phyloP scores from a whole-genome alignment of 768 basidiomycete genomes.

The Tylopilus plumbeoviolaceoides region DNA sequence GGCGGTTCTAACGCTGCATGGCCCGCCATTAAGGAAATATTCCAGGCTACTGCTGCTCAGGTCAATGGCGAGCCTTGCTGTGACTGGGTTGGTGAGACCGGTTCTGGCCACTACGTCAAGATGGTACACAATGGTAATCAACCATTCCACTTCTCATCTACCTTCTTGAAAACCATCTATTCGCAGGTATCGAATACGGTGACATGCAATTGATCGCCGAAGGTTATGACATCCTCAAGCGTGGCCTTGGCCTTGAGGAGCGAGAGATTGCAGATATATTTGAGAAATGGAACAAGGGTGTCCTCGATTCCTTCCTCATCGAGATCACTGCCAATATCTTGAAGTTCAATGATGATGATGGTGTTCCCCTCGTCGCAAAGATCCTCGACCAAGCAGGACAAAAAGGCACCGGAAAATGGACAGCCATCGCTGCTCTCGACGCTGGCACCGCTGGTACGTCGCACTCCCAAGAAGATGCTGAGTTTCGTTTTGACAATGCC shows the following conservation, averaged over 20 bases:
- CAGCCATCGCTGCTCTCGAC: slow-evolving; percentile 94
- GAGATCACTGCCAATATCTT: slow-evolving; percentile 98
- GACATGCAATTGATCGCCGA: slow-evolving; percentile 99
- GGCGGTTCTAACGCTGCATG: slow-evolving; percentile 93
- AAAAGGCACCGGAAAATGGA: slow-evolving; percentile 99
- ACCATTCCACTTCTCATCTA: not conserved
- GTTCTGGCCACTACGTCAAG: slow-evolving; percentile 98
- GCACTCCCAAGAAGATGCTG: slow-evolving; percentile 4
- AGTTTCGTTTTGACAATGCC: slow-evolving; percentile 6
- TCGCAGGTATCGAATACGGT: slow-evolving; percentile 93
- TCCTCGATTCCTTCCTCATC: slow-evolving; percentile 99
- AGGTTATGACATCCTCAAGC: slow-evolving; percentile 97
- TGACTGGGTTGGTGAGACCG: slow-evolving; percentile 98
- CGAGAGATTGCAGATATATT: slow-evolving; percentile 95
- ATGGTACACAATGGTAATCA: slow-evolving; percentile 93
- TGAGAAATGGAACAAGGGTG: slow-evolving; percentile 94
- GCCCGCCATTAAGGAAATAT: slow-evolving; percentile 96
- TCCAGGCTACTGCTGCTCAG: slow-evolving; percentile 97
- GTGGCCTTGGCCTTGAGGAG: slow-evolving; percentile 83
- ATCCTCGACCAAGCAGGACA: slow-evolving; percentile 96
- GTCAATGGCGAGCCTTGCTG: slow-evolving; percentile 95
- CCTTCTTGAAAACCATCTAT: slow-evolving; percentile 1
- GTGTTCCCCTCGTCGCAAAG: slow-evolving; percentile 84
- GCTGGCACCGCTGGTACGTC: slow-evolving; percentile 76
- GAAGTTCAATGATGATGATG: slow-evolving; percentile 95